phyloP scores from a whole-genome alignment of 257 asterid genomes.

The Solanum paucissectum region DNA sequence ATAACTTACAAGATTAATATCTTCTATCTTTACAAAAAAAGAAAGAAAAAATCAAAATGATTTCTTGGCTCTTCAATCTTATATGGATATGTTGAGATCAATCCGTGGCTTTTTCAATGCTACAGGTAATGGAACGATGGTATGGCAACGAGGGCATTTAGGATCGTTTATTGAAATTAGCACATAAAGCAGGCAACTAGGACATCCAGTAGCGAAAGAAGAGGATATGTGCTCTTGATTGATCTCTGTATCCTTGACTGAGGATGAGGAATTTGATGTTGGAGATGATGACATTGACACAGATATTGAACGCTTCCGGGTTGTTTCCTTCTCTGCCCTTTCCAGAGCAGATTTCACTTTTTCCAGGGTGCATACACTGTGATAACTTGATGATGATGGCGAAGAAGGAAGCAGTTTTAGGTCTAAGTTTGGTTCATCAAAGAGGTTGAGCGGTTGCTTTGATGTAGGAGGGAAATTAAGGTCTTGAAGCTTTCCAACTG shows the following conservation, averaged over 20 bases:
- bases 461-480: slow-evolving; percentile 68
- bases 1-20: slow-evolving; percentile 10
- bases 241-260: slow-evolving; percentile 31
- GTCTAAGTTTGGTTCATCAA: slow-evolving; percentile 41
- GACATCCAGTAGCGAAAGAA: slow-evolving; percentile 71
- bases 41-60: slow-evolving; percentile 15
- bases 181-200: slow-evolving; percentile 58
- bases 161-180: slow-evolving; percentile 44
- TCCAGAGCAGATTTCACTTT: slow-evolving; percentile 77
- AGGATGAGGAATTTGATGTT: slow-evolving; percentile 51
- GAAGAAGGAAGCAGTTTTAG: slow-evolving; percentile 41
- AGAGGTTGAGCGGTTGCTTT: slow-evolving; percentile 29
- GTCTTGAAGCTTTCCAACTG: slow-evolving; percentile 41
- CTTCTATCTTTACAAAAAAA: slow-evolving; percentile 37
- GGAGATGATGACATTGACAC: slow-evolving; percentile 50
- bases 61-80: slow-evolving; percentile 4
- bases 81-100: slow-evolving; percentile 63
- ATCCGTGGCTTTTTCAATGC: slow-evolving; percentile 56
- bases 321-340: slow-evolving; percentile 62
- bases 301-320: slow-evolving; percentile 44
- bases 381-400: slow-evolving; percentile 24
- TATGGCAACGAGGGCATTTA: slow-evolving; percentile 60
- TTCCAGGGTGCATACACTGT: slow-evolving; percentile 83
- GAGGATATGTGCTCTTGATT: slow-evolving; percentile 32
- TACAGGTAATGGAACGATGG: slow-evolving; percentile 39